Evolutionary conservation across 1,284 basidiomycete species (phyloP).

Genomic region (Malassezia caprae): DNA sequence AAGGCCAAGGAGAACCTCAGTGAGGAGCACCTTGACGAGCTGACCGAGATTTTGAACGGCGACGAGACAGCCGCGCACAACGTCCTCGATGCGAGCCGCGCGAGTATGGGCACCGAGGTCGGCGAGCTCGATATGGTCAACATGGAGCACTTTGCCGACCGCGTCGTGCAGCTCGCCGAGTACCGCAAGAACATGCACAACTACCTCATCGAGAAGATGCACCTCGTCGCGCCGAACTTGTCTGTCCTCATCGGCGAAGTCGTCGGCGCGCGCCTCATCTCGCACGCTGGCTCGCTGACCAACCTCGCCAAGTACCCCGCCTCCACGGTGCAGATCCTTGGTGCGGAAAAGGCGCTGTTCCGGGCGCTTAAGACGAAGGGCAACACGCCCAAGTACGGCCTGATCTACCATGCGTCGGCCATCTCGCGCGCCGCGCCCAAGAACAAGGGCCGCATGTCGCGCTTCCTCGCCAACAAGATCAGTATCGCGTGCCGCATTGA

Average conservation of each 20-base stretch:
- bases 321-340: conserved; percentile 93
- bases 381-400: conserved; percentile 79
- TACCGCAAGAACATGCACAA: conserved; percentile 84
- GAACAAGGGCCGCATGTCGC: conserved; percentile 82
- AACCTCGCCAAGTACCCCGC: conserved; percentile 98
- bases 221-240: conserved; percentile 80
- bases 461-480: conserved; percentile 84
- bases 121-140: conserved; percentile 92
- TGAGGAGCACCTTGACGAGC: conserved; percentile 65
- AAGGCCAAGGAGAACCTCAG: conserved; percentile 64
- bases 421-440: conserved; percentile 90
- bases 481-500: conserved; percentile 96
- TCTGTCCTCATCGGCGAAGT: conserved; percentile 90
- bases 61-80: conserved; percentile 81
- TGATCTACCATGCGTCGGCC: conserved; percentile 56
- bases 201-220: conserved; percentile 96
- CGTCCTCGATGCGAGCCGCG: conserved; percentile 81
- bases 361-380: conserved; percentile 96
- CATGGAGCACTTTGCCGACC: conserved; percentile 80
- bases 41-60: conserved; percentile 74
- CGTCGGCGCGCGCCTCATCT: conserved; percentile 87
- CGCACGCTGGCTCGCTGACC: conserved; percentile 91
- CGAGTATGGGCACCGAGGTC: conserved; percentile 89
- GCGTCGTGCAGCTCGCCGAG: conserved; percentile 81
- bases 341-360: conserved; percentile 97